phyloP scores from a whole-genome alignment of 768 basidiomycete genomes.

The Boletus insuetus region DNA sequence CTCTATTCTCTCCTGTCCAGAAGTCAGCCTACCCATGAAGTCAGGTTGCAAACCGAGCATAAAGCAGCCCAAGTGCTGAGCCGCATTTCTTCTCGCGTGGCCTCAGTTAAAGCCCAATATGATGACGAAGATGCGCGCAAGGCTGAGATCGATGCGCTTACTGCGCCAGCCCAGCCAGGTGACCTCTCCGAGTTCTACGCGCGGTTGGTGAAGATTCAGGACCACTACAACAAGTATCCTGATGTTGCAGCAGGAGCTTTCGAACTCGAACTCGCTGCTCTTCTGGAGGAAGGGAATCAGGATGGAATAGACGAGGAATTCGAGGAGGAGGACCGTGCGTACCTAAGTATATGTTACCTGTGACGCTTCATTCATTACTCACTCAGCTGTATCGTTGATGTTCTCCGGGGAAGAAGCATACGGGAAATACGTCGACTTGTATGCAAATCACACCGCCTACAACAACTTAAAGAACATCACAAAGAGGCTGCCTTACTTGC shows the following conservation, averaged over 20 bases:
- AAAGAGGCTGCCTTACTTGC: slow-evolving; percentile 85
- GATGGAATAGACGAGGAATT: slow-evolving; percentile 64
- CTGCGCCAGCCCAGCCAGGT: slow-evolving; percentile 55
- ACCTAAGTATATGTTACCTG: background rate
- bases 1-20: slow-evolving; percentile 81
- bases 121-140: slow-evolving; percentile 72
- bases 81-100: slow-evolving; percentile 69
- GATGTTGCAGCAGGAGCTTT: slow-evolving; percentile 79
- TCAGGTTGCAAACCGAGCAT: slow-evolving; percentile 74
- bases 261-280: slow-evolving; percentile 77
- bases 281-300: slow-evolving; percentile 74
- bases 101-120: slow-evolving; percentile 69
- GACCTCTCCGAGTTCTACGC: slow-evolving; percentile 94
- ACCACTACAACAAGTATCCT: slow-evolving; percentile 95
- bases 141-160: slow-evolving; percentile 62
- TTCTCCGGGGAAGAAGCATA: slow-evolving; percentile 97
- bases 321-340: slow-evolving; percentile 87
- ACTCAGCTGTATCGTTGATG: slow-evolving; percentile 68
- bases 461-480: slow-evolving; percentile 85
- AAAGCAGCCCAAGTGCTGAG: slow-evolving; percentile 87
- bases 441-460: slow-evolving; percentile 83
- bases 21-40: slow-evolving; percentile 59
- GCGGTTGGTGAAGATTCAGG: slow-evolving; percentile 93
- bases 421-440: slow-evolving; percentile 92
- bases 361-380: slow-evolving; percentile 8